Evolutionary conservation across 2,329 filamentous ascomycete genomes (phyloP).

Genomic region (Pyrenophora graminea): DNA sequence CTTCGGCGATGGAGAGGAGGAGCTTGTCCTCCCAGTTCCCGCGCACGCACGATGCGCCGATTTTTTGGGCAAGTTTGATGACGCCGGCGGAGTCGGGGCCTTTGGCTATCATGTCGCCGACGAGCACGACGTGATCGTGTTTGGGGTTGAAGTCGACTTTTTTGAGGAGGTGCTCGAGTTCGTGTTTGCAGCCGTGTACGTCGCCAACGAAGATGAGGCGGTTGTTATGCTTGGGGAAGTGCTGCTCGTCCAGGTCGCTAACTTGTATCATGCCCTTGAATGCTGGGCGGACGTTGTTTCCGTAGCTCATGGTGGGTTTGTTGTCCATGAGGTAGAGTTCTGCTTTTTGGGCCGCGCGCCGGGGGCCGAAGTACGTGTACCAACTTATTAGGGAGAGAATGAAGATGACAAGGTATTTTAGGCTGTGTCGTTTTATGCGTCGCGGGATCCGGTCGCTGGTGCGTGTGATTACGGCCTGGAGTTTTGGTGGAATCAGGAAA

Average conservation of each 20-base stretch:
- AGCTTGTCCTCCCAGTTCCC: constrained; percentile 93
- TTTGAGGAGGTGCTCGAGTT: constrained; percentile 64
- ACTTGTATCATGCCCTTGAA: constrained; percentile 58
- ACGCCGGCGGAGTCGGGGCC: constrained; percentile 79
- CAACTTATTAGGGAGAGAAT: constrained; percentile 42
- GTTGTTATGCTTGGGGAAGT: constrained; percentile 54
- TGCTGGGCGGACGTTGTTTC: constrained; percentile 52
- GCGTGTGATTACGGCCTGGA: constrained; percentile 32
- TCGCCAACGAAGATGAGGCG: constrained; percentile 85
- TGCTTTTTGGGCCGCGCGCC: constrained; percentile 38
- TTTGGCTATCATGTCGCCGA: constrained; percentile 66
- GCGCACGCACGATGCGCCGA: constrained; percentile 79
- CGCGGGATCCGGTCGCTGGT: constrained; percentile 39
- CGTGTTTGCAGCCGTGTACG: constrained; percentile 81
- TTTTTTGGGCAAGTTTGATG: constrained; percentile 71
- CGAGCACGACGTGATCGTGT: constrained; percentile 54
- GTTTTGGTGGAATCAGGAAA: constrained; percentile 39
- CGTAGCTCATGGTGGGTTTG: constrained; percentile 45
- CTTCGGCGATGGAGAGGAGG: constrained; percentile 65
- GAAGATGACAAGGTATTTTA: constrained; percentile 36
- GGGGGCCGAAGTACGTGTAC: constrained; percentile 45
- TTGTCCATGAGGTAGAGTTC: constrained; percentile 43
- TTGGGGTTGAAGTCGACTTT: constrained; percentile 66
- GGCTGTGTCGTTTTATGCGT: constrained; percentile 43
- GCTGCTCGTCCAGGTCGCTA: constrained; percentile 52